Percentiles rank a stretch among this genome's conserved stretches.
Evolutionary conservation across 495 filamentous ascomycete species (phyloP).

Genomic region (Darksidea phi): DNA sequence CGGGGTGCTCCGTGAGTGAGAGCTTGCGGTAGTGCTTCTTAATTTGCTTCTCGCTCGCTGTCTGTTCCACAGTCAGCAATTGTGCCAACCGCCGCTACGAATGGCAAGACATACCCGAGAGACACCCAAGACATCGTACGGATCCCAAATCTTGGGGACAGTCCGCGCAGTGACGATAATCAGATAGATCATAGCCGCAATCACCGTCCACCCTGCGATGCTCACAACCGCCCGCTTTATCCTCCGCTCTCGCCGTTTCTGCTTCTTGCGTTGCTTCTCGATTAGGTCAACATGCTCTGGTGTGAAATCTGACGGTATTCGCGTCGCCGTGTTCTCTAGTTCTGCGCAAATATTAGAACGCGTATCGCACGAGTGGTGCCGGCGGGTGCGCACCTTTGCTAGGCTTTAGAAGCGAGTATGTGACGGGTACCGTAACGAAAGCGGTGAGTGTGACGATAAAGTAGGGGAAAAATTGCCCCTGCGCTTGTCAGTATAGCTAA

Average conservation of each 20-base stretch:
- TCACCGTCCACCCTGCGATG: constrained; percentile 72
- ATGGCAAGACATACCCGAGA: constrained; percentile 60
- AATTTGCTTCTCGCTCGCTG: constrained; percentile 82
- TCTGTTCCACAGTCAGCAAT: constrained; percentile 48
- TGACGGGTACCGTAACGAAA: constrained; percentile 86
- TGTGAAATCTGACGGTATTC: constrained; percentile 73
- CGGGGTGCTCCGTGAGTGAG: constrained; percentile 84
- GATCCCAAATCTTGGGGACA: constrained; percentile 82
- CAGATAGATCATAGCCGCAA: constrained; percentile 90
- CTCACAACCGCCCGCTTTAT: constrained; percentile 81
- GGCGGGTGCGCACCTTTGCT: constrained; percentile 60
- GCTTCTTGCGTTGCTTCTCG: constrained; percentile 78
- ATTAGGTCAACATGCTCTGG: constrained; percentile 81
- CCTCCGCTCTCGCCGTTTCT: constrained; percentile 85
- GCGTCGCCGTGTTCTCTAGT: constrained; percentile 64
- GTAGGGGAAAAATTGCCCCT: constrained; percentile 98
- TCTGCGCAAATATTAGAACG: constrained; percentile 44
- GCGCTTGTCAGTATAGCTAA: constrained; percentile 22
- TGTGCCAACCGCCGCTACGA: constrained; percentile 1
- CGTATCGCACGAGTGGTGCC: constrained; percentile 18
- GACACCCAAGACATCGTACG: constrained; percentile 87
- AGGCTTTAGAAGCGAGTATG: constrained; percentile 76
- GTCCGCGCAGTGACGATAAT: constrained; percentile 76
- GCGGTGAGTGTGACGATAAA: constrained; percentile 89
- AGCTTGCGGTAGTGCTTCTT: constrained; percentile 83